phyloP scores from a whole-genome alignment of 257 asterid species.

The Petunia axillaris region DNA sequence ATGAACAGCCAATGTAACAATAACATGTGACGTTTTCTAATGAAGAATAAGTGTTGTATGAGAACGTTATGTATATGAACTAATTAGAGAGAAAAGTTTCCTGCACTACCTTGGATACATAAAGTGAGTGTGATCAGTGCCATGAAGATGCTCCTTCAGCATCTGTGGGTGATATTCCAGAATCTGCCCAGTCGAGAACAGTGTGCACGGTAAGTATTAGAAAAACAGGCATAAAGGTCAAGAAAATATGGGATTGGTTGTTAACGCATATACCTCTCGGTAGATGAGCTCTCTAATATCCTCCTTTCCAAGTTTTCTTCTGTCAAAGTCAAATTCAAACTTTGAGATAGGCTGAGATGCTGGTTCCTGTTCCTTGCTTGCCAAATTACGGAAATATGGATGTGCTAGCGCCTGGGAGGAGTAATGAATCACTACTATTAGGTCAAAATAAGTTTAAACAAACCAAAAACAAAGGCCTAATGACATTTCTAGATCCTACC shows the following conservation, averaged over 20 bases:
- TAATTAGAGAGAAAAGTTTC: conserved; percentile 17
- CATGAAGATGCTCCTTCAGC: conserved; percentile 92
- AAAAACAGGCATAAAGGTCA: conserved; percentile 25
- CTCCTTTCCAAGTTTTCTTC: conserved; percentile 72
- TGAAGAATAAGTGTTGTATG: not conserved
- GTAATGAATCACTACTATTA: conserved; percentile 31
- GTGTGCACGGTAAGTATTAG: conserved; percentile 49
- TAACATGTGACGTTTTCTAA: not conserved
- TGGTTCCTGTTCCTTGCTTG: conserved; percentile 92
- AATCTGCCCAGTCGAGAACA: conserved; percentile 66
- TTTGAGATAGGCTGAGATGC: conserved; percentile 76
- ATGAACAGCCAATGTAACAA: not conserved
- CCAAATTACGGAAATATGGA: conserved; percentile 78
- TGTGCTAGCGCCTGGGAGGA: conserved; percentile 75
- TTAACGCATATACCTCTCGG: conserved; percentile 69
- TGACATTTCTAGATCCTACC: conserved; percentile 37
- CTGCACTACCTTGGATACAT: conserved; percentile 95
- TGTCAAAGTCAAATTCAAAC: conserved; percentile 90
- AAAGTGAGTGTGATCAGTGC: conserved; percentile 89
- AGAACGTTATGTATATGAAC: not conserved
- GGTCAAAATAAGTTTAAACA: not conserved
- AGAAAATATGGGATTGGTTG: conserved; percentile 30
- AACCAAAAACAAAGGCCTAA: not conserved
- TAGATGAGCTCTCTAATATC: conserved; percentile 85
- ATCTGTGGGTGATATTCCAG: conserved; percentile 99